Percentiles rank a stretch among this genome's conserved stretches.
Evolutionary conservation across 2,329 filamentous ascomycete genomes (phyloP).

Genomic region (Cladophialophora psammophila): DNA sequence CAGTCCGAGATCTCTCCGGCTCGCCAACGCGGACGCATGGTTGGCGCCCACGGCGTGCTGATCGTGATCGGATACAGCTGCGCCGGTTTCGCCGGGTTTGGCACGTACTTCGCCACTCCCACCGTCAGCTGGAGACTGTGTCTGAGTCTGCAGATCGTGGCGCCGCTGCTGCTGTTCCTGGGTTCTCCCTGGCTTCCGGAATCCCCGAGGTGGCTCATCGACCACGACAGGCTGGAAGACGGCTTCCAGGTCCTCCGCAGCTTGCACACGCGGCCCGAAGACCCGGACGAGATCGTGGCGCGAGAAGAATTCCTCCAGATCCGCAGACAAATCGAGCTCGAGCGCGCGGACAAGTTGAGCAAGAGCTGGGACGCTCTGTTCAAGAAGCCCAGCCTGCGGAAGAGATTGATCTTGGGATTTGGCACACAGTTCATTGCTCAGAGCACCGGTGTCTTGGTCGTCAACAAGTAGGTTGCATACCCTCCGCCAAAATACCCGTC

Average conservation of each 20-base stretch:
- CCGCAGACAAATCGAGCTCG: slow-evolving; percentile 24
- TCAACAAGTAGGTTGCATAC: slow-evolving; percentile 9
- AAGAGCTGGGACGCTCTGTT: slow-evolving; percentile 11
- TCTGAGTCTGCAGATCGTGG: slow-evolving; percentile 17
- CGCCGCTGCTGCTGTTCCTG: slow-evolving; percentile 23
- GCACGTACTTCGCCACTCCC: slow-evolving; percentile 14
- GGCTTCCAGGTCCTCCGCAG: slow-evolving; percentile 43
- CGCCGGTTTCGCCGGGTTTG: slow-evolving; percentile 11
- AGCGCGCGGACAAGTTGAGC: not conserved
- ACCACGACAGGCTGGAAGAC: slow-evolving; percentile 15
- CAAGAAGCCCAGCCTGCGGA: slow-evolving; percentile 47
- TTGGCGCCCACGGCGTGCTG: slow-evolving; percentile 21
- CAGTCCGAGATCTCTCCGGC: slow-evolving; percentile 27
- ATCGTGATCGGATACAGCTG: slow-evolving; percentile 17
- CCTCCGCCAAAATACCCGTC: not conserved
- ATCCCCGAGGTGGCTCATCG: slow-evolving; percentile 21
- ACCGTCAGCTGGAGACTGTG: slow-evolving; percentile 12
- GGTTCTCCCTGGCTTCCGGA: slow-evolving; percentile 23
- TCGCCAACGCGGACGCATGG: slow-evolving; percentile 21
- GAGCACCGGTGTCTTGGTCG: slow-evolving; percentile 17
- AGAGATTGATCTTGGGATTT: slow-evolving; percentile 35
- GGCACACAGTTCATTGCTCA: slow-evolving; percentile 7
- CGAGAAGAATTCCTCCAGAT: slow-evolving; percentile 50
- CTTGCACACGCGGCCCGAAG: slow-evolving; percentile 52
- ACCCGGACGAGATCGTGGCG: slow-evolving; percentile 48